Evolutionary conservation across 495 filamentous ascomycete species (phyloP), one percentile per base, ranked within the genome.

Genomic region (Cercophora sp.): DNA sequence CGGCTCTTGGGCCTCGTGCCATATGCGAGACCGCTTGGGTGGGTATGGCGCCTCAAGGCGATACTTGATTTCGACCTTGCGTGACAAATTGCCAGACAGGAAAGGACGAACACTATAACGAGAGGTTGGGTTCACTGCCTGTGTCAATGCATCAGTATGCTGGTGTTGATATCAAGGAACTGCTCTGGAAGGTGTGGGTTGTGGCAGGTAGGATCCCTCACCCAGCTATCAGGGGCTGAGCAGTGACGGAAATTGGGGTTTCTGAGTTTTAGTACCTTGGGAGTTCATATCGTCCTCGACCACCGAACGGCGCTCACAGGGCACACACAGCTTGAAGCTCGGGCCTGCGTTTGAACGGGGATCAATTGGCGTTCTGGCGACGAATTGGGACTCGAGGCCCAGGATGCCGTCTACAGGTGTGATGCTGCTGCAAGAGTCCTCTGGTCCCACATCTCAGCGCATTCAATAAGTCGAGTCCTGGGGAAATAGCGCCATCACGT

Each of bases 171-270:
- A n/a, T n/a, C n/a, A n/a, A n/a, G n/a, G n/a, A n/a, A n/a, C n/a
- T n/a, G n/a, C n/a, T n/a, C n/a, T n/a, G n/a, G n/a, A n/a, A n/a
- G n/a, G n/a, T n/a, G n/a, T n/a, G n/a, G n/a, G n/a, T n/a, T n/a
- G n/a, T n/a, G n/a, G n/a, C n/a, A n/a, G n/a, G n/a, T n/a, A n/a
- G n/a, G n/a, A n/a, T n/a, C n/a, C n/a, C n/a, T n/a, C n/a, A n/a
- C n/a, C n/a, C n/a, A n/a, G n/a, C 54, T 62, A 59, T 56, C 57
- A 29, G 32, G 39, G 47, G 36, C n/a, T 31, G 51, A 22, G 10
- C 22, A 18, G 37, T 16, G 41, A 39, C 23, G 13, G 18, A 18
- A 20, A 29, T 20, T 48, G 23, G 3, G 24, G 45, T 16, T 37
- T 16, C 5, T n/a, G 36, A 37, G 20, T 40, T 24, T 26, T 13